phyloP scores from a whole-genome alignment of 768 basidiomycete species.

The Amanita pallidorosea region DNA sequence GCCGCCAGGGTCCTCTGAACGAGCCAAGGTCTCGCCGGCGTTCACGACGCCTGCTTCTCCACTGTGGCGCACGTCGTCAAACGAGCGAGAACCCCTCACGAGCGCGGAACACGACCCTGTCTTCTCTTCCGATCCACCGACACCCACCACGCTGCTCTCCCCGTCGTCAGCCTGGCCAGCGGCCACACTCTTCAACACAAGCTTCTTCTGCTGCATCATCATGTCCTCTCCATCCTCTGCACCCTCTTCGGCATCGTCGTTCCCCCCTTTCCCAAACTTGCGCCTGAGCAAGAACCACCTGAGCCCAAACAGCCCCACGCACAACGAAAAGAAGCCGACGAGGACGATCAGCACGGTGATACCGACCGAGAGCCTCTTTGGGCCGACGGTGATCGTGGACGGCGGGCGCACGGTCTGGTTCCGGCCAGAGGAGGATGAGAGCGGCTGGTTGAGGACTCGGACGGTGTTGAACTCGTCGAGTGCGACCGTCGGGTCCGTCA shows the following conservation, averaged over 20 bases:
- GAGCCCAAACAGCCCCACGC: slow-evolving; percentile 38
- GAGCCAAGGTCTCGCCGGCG: too few species aligned
- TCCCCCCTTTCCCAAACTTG: slow-evolving; percentile 9
- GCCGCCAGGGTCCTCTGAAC: too few species aligned
- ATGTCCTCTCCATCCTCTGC: too few species aligned
- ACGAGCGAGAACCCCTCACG: not conserved
- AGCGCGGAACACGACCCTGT: not conserved
- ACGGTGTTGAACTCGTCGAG: slow-evolving; percentile 60
- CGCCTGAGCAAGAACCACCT: slow-evolving; percentile 35
- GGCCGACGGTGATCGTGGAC: slow-evolving; percentile 7
- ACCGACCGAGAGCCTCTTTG: slow-evolving; percentile 41
- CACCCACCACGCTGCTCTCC: not conserved
- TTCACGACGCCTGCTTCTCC: not conserved
- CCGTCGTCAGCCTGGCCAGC: slow-evolving; percentile 2
- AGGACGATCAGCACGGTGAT: slow-evolving; percentile 54
- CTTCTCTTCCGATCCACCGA: not conserved
- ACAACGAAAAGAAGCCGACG: slow-evolving; percentile 46
- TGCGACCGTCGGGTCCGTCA: slow-evolving; percentile 55
- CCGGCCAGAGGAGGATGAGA: slow-evolving; percentile 15
- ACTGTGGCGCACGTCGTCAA: not conserved
- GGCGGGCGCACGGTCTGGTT: slow-evolving; percentile 6
- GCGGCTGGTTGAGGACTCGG: slow-evolving; percentile 52
- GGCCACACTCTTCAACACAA: too few species aligned
- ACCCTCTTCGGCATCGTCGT: too few species aligned
- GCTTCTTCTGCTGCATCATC: too few species aligned